Evolutionary conservation across 495 filamentous ascomycete genomes (phyloP), one percentile per base, ranked within the genome.

Genomic region (Neurospora africana): DNA sequence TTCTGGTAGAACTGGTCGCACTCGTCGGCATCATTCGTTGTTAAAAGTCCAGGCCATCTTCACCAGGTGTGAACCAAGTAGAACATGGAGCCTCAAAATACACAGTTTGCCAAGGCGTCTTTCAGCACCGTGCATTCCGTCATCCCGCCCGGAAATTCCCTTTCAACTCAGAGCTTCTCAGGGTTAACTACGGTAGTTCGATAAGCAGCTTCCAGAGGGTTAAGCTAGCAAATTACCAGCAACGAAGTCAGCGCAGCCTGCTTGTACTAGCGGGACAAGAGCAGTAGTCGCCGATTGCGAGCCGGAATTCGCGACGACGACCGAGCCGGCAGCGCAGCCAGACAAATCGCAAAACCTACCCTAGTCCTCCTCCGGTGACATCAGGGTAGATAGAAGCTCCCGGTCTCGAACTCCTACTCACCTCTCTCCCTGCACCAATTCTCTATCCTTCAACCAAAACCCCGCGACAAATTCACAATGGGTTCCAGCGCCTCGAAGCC

Each of bases 401-500:
- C 53, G 65, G 61, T 37, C 27, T 68, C 27, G 65, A 39, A 40
- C 68, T 72, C 36, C n/a, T 19, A 68, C 33, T 30, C 21, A 36
- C 61, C 71, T 37, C 35, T 19, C 65, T 69, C 27, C 23, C 30
- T 44, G 41, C 41, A 27, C 23, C 40, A 23, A 61, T 39, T 70
- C 68, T n/a, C 68, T 21, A 21, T 70, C 37, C 70, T 68, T 68
- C 47, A 33, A 33, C 53, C 53, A 30, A 30, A 65, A 19, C 53
- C 27, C 53, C 27, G 30, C 53, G 53, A 65, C 27, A 6, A 47
- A 38, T 41, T 68, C 72, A 77, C 68, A 75, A 86, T 86, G 84
- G 84, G 84, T 75, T 82, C 84, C 71, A 82, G 78, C 79, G 78
- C 83, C 73, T 87, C 85, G 72, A 86, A 86, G 79, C 83, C 82